A percentile compares a stretch with the other conserved stretches of the same genome.
Evolutionary conservation across 345 rosid species (phyloP).

Genomic region (Adansonia digitata): DNA sequence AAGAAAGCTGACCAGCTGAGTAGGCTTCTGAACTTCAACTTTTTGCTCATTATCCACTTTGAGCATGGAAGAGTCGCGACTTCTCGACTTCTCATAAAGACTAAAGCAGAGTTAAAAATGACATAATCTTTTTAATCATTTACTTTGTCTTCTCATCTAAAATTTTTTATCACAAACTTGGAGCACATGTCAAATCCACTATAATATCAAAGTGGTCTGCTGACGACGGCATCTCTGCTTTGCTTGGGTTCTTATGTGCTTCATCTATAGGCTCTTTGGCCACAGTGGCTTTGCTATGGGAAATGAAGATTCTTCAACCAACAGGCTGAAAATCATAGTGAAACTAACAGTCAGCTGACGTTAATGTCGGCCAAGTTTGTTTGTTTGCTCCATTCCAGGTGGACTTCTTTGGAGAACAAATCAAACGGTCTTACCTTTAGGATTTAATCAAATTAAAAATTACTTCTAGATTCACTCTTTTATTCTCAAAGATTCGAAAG

Average conservation of each 20-base stretch:
- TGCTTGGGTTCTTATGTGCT: neutral
- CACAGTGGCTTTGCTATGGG: neutral
- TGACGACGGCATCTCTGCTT: neutral
- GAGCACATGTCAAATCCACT: slow-evolving; percentile 4
- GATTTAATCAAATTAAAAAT: neutral
- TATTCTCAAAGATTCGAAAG: neutral
- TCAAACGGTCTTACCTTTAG: neutral
- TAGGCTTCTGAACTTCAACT: neutral
- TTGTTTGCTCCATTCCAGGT: neutral
- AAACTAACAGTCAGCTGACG: neutral
- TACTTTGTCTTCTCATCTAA: neutral
- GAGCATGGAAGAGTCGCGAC: slow-evolving; percentile 1
- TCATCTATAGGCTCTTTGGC: neutral
- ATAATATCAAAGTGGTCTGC: slow-evolving; percentile 1
- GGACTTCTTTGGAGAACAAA: neutral
- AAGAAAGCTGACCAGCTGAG: neutral
- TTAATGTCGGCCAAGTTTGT: neutral
- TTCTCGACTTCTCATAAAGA: neutral
- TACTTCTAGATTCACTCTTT: neutral
- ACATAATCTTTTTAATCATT: neutral
- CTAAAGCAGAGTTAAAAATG: neutral
- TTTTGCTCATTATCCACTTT: neutral
- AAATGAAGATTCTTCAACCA: neutral
- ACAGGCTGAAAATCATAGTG: neutral
- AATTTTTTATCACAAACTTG: neutral